Conservation (phyloP, 1,284 basidiomycete species). For the Marasmius fiardii region DNA sequence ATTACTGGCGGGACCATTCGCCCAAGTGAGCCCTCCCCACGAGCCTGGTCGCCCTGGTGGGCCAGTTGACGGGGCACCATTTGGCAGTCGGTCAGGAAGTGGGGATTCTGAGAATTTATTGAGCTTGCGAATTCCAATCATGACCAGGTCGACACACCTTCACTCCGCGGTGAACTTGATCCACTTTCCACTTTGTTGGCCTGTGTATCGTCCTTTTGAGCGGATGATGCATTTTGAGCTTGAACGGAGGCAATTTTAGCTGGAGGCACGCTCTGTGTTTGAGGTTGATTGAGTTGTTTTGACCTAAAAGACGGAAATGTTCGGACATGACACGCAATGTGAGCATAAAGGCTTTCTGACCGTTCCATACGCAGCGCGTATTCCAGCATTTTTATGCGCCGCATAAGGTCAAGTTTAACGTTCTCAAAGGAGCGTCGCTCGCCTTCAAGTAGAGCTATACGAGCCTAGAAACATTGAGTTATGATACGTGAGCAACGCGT, state of each 20-base stretch:
- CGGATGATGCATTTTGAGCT: constrained; percentile 42
- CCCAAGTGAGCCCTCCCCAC: constrained; percentile 52
- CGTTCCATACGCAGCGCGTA: constrained; percentile 93
- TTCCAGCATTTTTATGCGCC: constrained; percentile 99
- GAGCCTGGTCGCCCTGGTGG: constrained; percentile 48
- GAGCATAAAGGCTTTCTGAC: constrained; percentile 41
- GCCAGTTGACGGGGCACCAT: constrained; percentile 44
- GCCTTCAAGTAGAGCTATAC: constrained; percentile 96
- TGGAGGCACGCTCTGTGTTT: constrained; percentile 49
- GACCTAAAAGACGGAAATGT: constrained; percentile 50
- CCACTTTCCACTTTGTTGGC: constrained; percentile 75
- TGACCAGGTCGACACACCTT: constrained; percentile 47
- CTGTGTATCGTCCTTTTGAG: constrained; percentile 64
- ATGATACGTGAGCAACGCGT: constrained; percentile 20
- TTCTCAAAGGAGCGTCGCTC: constrained; percentile 97
- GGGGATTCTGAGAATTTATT: constrained; percentile 54
- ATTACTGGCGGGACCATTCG: constrained; percentile 36
- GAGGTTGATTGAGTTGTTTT: constrained; percentile 69
- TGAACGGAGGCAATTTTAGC: constrained; percentile 61
- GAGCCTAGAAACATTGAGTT: constrained; percentile 54
- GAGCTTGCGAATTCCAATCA: constrained; percentile 10
- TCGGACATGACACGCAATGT: constrained; percentile 25
- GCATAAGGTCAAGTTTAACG: constrained; percentile 92
- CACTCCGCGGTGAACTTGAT: constrained; percentile 76
- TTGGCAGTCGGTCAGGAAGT: constrained; percentile 64